Evolutionary conservation across 2,329 filamentous ascomycete genomes (phyloP), one percentile per base, ranked within the genome.

Genomic region (Aureobasidium uvarum): DNA sequence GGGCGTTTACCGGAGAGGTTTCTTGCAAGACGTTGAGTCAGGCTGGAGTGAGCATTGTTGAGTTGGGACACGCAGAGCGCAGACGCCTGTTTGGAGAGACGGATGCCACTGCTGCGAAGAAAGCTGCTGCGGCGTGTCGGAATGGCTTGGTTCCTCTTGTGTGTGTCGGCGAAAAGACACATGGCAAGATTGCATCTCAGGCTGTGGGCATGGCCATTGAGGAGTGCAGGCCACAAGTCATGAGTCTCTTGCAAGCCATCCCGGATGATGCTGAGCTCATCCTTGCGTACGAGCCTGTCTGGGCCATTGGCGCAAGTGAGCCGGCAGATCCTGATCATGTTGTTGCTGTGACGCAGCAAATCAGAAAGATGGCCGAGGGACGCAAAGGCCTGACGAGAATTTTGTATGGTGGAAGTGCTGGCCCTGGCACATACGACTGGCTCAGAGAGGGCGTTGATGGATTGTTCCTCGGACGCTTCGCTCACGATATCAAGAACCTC

Each of bases 261-360:
- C 83, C 86, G 0, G 79, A 80, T 13, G 81, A 85, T 18, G 84
- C 86, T 0, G 88, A 92, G 55, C 83, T 95, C 5, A 84, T 94
- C 7, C 82, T 96, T 66, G 91, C 91, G 0, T 96, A 96, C 73
- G 91, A 96, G 79, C 91, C 91, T 8, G 90, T 95, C 1, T 96
- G 91, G 91, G 91, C 91, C 0, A 96, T 95, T 75, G 91, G 91
- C 0, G 87, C 90, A 11, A 80, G 83, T 1, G 80, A 88, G 71
- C 91, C 91, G 2, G 91, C 91, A 0, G 83, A 83, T 8, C 84
- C 87, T 20, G 86, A 88, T 67, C 88, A 96, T 73, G 89, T 96
- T 0, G 83, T 88, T 4, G 83, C 81, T 43, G 90, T 95, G 1
- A 87, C 89, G 18, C 82, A 83, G 70, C 85, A 85, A 20, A 81